A percentile compares a stretch with the other conserved stretches of the same genome.
These are phyloP conservation scores for Hypomontagnella submonticulosa DNA, from an alignment of 495 filamentous ascomycete species.

Conservation along the genomic window DNA sequence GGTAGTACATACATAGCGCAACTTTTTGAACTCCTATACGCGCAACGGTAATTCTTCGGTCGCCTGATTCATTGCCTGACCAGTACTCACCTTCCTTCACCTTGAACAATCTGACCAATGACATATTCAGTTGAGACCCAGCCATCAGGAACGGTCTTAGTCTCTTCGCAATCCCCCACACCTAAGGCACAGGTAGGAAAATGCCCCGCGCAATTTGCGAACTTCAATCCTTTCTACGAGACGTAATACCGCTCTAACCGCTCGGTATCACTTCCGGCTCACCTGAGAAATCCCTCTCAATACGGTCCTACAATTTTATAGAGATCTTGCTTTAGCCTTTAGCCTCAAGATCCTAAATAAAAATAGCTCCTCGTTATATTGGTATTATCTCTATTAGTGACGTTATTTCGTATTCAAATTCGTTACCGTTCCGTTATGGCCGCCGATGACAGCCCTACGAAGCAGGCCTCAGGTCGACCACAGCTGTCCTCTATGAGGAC, in stretches of 20 bases:
- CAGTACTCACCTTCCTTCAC: constrained; percentile 13
- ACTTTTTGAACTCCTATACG: too few relatives aligned
- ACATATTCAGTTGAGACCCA: constrained; percentile 23
- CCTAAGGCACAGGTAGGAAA: constrained; percentile 18
- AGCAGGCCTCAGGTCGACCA: constrained; percentile 51
- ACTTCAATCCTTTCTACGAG: constrained; percentile 20
- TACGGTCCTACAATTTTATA: not conserved
- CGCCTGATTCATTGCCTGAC: too few relatives aligned
- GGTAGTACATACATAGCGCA: too few relatives aligned
- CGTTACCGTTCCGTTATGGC: constrained; percentile 46
- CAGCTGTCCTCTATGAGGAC: constrained; percentile 67
- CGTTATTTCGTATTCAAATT: not conserved
- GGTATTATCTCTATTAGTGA: constrained; percentile 16
- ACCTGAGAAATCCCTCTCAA: constrained; percentile 5
- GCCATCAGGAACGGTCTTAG: constrained; percentile 33
- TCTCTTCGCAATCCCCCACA: constrained; percentile 5
- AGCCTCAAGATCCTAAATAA: not conserved
- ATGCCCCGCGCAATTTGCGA: constrained; percentile 39
- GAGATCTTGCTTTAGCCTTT: not conserved
- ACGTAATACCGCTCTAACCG: constrained; percentile 3
- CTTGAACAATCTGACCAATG: constrained; percentile 25
- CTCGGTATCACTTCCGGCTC: constrained; percentile 6
- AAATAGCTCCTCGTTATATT: not conserved
- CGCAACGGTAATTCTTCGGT: constrained; percentile 4
- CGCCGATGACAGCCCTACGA: constrained; percentile 47